A percentile compares a stretch with the other conserved stretches of the same genome.
These are phyloP conservation scores for Acer saccharum DNA, from an alignment of 345 rosid genomes.

Conservation along the genomic window DNA sequence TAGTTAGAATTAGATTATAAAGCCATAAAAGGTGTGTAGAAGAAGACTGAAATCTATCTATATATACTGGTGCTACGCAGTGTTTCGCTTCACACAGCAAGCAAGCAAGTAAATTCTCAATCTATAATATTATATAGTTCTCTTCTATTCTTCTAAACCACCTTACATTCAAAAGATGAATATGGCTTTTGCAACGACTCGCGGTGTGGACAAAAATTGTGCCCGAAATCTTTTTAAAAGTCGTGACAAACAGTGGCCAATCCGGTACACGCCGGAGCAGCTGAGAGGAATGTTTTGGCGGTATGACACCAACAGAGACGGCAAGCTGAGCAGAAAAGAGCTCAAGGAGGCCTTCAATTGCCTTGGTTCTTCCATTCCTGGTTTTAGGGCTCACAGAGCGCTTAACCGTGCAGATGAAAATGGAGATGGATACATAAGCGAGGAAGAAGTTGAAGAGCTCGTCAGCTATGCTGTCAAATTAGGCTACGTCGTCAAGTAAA, in stretches of 20 bases:
- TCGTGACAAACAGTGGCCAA: not conserved
- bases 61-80: not conserved
- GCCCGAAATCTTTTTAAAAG: not conserved
- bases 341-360: constrained; percentile 4
- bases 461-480: not conserved
- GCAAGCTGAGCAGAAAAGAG: constrained; percentile 18
- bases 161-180: not conserved
- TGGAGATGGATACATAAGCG: constrained; percentile 1
- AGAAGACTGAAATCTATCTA: not conserved
- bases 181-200: too few relatives aligned
- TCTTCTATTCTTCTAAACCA: not conserved
- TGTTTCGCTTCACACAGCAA: not conserved
- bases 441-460: constrained; percentile 8
- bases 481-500: not conserved
- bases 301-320: constrained; percentile 18
- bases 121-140: not conserved
- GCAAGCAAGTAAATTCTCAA: not conserved
- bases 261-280: not conserved
- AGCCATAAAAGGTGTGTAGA: not conserved
- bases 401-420: constrained; percentile 12
- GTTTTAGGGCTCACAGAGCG: constrained; percentile 3
- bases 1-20: not conserved
- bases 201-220: not conserved
- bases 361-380: not conserved
- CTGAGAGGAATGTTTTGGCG: constrained; percentile 7